These are phyloP conservation scores for Penicillium nordicum DNA, from an alignment of 2,329 filamentous ascomycete species.

Conservation along the genomic window DNA sequence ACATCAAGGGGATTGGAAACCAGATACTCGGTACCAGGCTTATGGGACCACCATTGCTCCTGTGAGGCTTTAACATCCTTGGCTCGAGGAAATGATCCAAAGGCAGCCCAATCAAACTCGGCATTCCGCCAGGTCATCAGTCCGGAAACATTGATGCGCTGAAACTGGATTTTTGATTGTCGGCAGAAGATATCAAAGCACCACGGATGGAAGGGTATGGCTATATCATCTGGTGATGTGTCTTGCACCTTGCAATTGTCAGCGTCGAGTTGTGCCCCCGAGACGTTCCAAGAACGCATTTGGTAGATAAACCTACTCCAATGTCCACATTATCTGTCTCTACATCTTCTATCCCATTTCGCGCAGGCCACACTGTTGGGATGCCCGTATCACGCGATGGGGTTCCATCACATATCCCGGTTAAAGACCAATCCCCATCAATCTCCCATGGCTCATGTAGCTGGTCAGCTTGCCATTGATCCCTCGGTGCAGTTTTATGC, in stretches of 20 bases:
- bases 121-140: constrained; percentile 18
- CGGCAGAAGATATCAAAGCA: constrained; percentile 21
- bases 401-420: constrained; percentile 13
- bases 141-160: constrained; percentile 1
- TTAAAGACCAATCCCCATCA: constrained; percentile 11
- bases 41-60: constrained; percentile 13
- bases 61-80: constrained; percentile 1
- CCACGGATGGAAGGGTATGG: constrained; percentile 22
- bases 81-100: constrained; percentile 6
- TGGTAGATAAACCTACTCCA: not conserved
- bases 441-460: constrained; percentile 10
- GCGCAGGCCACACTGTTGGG: not conserved
- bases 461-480: not conserved
- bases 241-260: not conserved
- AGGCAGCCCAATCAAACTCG: constrained; percentile 1
- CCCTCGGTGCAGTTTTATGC: not conserved
- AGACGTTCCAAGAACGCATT: not conserved
- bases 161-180: constrained; percentile 13
- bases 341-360: not conserved
- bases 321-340: constrained; percentile 6
- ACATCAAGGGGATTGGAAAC: constrained; percentile 17
- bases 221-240: not conserved
- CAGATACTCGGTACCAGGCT: constrained; percentile 10
- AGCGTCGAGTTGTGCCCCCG: not conserved
- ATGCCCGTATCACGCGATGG: constrained; percentile 5